These are phyloP conservation scores for Cladosporium sphaerospermum DNA, from an alignment of 2,329 filamentous ascomycete species.

Conservation along the genomic window DNA sequence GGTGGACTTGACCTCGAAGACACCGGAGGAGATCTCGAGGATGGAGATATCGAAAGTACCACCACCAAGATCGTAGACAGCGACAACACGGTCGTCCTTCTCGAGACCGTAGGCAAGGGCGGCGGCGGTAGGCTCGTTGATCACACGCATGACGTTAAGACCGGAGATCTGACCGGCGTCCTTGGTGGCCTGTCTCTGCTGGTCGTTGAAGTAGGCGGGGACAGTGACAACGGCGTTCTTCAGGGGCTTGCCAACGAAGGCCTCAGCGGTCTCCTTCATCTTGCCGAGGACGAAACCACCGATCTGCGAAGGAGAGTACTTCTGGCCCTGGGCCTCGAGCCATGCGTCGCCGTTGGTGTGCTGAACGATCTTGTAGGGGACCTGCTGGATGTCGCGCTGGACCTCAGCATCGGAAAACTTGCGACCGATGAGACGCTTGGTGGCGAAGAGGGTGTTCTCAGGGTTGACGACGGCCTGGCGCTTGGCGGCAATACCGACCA, in stretches of 20 bases:
- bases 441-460: conserved; percentile 96
- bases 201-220: conserved; percentile 98
- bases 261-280: conserved; percentile 98
- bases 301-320: conserved; percentile 97
- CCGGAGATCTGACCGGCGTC: conserved; percentile 95
- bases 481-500: conserved; percentile 96
- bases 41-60: conserved; percentile 99
- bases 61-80: conserved; percentile 96
- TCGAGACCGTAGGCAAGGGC: conserved; percentile 94
- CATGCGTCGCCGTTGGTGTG: conserved; percentile 95
- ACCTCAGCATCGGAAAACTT: conserved; percentile 93
- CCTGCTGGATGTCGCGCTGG: conserved; percentile 94
- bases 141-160: conserved; percentile 92
- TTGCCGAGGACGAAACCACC: conserved; percentile 94
- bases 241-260: conserved; percentile 80
- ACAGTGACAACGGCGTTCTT: conserved; percentile 98
- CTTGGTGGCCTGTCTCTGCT: conserved; percentile 96
- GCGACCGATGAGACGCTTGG: conserved; percentile 96
- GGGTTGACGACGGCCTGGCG: conserved; percentile 97
- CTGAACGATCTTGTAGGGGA: conserved; percentile 97
- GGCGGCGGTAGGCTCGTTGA: conserved; percentile 95
- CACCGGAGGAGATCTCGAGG: conserved; percentile 93
- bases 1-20: conserved; percentile 98
- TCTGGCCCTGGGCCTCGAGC: conserved; percentile 87
- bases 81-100: conserved; percentile 88